These are phyloP conservation scores for Cystobasidium slooffiae DNA, from an alignment of 1,284 basidiomycete genomes.

Conservation along the genomic window DNA sequence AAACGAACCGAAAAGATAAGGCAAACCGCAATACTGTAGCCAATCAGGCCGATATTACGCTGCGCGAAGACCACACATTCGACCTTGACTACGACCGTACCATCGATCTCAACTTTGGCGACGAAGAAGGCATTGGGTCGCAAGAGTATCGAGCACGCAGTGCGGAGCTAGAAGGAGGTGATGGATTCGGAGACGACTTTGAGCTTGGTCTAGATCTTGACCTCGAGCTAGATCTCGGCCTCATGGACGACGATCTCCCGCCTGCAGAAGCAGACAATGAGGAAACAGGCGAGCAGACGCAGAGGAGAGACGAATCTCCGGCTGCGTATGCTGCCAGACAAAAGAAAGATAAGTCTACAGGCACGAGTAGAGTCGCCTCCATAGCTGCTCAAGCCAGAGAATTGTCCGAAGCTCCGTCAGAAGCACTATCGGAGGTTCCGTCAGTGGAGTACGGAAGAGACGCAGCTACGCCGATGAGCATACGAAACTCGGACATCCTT, in stretches of 20 bases:
- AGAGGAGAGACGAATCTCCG: slow-evolving; percentile 26
- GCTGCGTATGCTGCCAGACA: slow-evolving; percentile 24
- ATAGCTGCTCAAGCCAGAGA: slow-evolving; percentile 51
- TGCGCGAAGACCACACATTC: slow-evolving; percentile 47
- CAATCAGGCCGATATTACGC: slow-evolving; percentile 51
- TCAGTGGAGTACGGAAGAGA: slow-evolving; percentile 40
- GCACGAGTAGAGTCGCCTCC: slow-evolving; percentile 35
- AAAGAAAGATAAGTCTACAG: not conserved
- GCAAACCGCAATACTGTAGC: slow-evolving; percentile 23
- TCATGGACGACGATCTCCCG: slow-evolving; percentile 44
- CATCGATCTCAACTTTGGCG: slow-evolving; percentile 61
- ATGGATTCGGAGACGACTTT: slow-evolving; percentile 52
- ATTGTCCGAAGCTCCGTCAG: slow-evolving; percentile 31
- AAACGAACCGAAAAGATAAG: slow-evolving; percentile 6
- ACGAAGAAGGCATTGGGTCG: slow-evolving; percentile 78
- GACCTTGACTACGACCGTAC: slow-evolving; percentile 41
- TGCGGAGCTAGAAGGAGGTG: slow-evolving; percentile 13
- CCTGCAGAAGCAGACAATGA: slow-evolving; percentile 12
- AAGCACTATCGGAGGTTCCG: slow-evolving; percentile 22
- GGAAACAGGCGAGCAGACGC: not conserved
- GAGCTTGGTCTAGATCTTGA: slow-evolving; percentile 68
- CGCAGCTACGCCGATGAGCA: slow-evolving; percentile 22
- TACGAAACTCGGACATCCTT: not conserved
- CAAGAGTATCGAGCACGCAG: slow-evolving; percentile 65
- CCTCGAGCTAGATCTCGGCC: slow-evolving; percentile 57